Percentiles rank a stretch among this genome's conserved stretches.
Evolutionary conservation across 257 asterid species (phyloP).

Genomic region (Solanum sparsipilum): DNA sequence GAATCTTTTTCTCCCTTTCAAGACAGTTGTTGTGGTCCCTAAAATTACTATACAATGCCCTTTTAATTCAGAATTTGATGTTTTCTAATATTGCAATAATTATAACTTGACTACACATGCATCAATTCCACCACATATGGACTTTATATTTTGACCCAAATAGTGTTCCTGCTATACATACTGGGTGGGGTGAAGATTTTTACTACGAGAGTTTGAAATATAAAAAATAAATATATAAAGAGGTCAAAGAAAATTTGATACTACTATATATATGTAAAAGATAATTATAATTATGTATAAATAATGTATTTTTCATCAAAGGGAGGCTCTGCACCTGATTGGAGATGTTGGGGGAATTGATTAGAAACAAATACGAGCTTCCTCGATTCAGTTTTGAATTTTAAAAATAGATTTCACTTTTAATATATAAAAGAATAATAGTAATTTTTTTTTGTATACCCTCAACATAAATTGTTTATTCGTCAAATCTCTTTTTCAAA

Average conservation of each 20-base stretch:
- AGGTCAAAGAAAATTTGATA: too few species aligned
- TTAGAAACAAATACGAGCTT: neutral
- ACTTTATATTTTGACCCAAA: neutral
- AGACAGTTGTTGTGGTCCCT: neutral
- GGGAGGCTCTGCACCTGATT: neutral
- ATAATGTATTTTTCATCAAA: fast-evolving
- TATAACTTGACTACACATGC: neutral
- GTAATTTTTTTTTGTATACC: too few species aligned
- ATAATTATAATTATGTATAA: too few species aligned
- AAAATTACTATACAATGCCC: neutral
- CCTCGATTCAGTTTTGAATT: too few species aligned
- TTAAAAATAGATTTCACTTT: neutral
- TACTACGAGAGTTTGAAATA: too few species aligned
- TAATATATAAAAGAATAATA: too few species aligned
- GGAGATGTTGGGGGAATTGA: too few species aligned
- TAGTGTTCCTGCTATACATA: neutral
- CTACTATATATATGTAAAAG: too few species aligned
- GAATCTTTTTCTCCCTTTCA: neutral
- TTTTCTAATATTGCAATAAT: neutral
- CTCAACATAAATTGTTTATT: too few species aligned
- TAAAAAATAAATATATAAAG: too few species aligned
- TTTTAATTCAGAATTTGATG: neutral
- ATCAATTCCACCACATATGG: neutral
- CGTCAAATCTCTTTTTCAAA: neutral
- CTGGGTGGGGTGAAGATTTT: neutral